phyloP scores from a whole-genome alignment of 495 filamentous ascomycete genomes.

The Sporormia fimetaria region DNA sequence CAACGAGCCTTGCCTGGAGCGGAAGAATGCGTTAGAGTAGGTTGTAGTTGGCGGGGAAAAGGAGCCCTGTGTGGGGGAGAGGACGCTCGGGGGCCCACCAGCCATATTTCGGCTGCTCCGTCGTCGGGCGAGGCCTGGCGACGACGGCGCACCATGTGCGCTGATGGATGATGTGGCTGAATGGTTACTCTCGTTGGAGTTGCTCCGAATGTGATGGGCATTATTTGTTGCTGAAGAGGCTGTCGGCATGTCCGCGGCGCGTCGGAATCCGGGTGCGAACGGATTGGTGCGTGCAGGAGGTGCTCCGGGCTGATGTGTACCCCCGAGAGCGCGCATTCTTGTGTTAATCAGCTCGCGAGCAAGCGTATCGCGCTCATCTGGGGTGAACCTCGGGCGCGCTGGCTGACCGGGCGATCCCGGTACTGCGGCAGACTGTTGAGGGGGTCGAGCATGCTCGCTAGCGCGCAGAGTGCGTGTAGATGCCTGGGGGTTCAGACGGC shows the following conservation, averaged over 20 bases:
- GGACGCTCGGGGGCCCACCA: neutral
- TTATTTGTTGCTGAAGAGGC: neutral
- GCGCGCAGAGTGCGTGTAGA: conserved; percentile 24
- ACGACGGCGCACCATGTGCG: conserved; percentile 4
- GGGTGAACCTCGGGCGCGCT: conserved; percentile 9
- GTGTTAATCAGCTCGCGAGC: conserved; percentile 21
- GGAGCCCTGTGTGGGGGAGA: conserved; percentile 1
- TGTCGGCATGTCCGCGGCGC: conserved; percentile 3
- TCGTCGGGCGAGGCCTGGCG: conserved; percentile 13
- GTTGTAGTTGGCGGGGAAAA: conserved; percentile 4
- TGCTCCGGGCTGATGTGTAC: conserved; percentile 9
- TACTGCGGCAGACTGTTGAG: conserved; percentile 6
- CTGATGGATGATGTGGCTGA: conserved; percentile 5
- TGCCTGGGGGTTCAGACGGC: conserved; percentile 20
- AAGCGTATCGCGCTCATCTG: conserved; percentile 15
- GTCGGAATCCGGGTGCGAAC: conserved; percentile 8
- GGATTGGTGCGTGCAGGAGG: conserved; percentile 17
- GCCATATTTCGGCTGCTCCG: conserved; percentile 23
- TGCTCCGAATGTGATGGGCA: conserved; percentile 9
- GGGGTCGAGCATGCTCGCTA: conserved; percentile 18
- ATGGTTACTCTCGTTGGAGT: conserved; percentile 16
- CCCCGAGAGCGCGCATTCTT: conserved; percentile 11
- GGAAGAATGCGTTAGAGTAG: conserved; percentile 13
- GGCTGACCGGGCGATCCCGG: neutral
- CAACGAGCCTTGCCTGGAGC: conserved; percentile 12